Base-by-base conservation (phyloP, 139 green algal genomes). In the Astrephomene gubernaculifera region DNA sequence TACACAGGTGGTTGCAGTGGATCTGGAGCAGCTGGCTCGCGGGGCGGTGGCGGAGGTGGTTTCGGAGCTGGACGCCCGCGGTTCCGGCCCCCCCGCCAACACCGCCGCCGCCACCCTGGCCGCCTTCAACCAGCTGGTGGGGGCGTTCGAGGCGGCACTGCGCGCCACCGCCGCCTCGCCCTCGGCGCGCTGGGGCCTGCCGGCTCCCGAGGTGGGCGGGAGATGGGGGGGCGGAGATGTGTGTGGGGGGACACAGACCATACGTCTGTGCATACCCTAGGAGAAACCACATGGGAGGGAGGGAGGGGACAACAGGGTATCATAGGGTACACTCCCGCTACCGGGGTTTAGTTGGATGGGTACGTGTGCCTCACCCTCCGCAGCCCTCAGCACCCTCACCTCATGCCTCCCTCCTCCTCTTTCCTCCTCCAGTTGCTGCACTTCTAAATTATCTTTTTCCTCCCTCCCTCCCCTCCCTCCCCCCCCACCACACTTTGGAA, bases 111-210 rank as follows among this genome's bases (percentile, higher is more conserved):
- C 39, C 76, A 83, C 76, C 27, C 24, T 63, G 22, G 60, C 60
- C 0, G 71, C 82, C 10, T 82, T 82, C 44, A 87, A 87, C 71
- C 57, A 87, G 35, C 71, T 79, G 21, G 41, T 61, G 57, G 44
- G 33, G 45, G 71, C 72, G 25, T 80, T 70, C 39, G 82, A 71
- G n/a, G 70, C 75, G 2, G 82, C 70, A 21, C 70, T 71, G 21
- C 7, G 24, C 0, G 57, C 49, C 35, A 87, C 81, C 1, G 81
- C 81, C 2, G 19, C 69, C 1, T 74, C 68, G 19, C 38, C 81
- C 24, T 69, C 70, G 24, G 81, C 81, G 8, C 72, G 53, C 21
- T 87, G 81, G 81, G 81, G 81, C n/a, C 29, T 87, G 60, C 81
- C 81, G 19, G 54, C 81, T 5, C 78, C 81, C 27, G 86, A 82